phyloP scores from a whole-genome alignment of 768 basidiomycete genomes.

The Naganishia kalamii region DNA sequence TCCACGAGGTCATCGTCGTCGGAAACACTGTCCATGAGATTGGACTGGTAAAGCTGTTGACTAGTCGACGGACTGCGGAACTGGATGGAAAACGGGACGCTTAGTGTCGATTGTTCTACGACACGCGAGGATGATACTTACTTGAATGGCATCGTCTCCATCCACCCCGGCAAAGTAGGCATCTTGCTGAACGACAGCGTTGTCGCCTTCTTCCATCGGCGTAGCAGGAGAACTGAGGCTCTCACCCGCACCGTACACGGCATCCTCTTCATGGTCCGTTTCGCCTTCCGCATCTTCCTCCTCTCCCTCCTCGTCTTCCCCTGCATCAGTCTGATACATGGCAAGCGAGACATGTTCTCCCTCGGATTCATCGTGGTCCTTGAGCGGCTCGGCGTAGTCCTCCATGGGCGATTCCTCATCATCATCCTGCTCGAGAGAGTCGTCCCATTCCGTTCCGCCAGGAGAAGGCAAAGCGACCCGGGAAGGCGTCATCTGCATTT shows the following conservation, averaged over 20 bases:
- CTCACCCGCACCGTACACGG: background rate
- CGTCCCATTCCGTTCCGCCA: constrained; percentile 17
- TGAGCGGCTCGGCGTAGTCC: constrained; percentile 48
- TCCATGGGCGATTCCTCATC: constrained; percentile 26
- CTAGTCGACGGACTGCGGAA: constrained; percentile 9
- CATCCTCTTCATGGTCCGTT: background rate
- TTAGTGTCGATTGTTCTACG: background rate
- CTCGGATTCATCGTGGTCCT: constrained; percentile 45
- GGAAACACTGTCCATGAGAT: constrained; percentile 3
- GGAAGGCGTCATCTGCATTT: background rate
- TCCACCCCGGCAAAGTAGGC: background rate
- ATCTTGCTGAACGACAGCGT: background rate
- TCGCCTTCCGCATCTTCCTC: constrained; percentile 26
- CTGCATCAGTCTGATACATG: constrained; percentile 16
- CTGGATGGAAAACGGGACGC: constrained; percentile 9
- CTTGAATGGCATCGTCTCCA: background rate
- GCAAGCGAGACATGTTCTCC: constrained; percentile 1
- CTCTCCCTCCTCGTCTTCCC: constrained; percentile 17
- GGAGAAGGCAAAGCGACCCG: constrained; percentile 21
- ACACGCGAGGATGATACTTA: background rate
- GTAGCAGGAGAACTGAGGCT: background rate
- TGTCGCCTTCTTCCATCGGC: background rate
- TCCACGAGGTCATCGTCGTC: constrained; percentile 24
- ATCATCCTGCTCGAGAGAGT: constrained; percentile 17
- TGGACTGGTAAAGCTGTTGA: constrained; percentile 4